Evolutionary conservation across 768 basidiomycete species (phyloP), one percentile per base, ranked within the genome.

Genomic region (Serendipita indica): DNA sequence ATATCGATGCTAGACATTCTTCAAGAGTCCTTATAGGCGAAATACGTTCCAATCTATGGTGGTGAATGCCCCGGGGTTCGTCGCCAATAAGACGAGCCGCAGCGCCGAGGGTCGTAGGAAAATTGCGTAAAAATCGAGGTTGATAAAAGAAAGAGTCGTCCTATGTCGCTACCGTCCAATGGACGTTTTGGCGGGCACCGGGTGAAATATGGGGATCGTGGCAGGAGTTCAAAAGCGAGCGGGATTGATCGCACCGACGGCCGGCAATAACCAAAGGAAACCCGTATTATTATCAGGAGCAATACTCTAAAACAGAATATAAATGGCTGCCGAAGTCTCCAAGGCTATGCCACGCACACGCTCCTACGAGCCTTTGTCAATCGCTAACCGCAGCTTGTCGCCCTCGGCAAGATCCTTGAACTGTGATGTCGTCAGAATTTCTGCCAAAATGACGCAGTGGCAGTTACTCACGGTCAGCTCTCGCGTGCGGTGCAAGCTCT

Each of bases 401-500:
- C 70, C 70, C 39, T 65, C 64, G 33, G 67, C 65, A 33, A 75
- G 60, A 60, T 76, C 73, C 63, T 75, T 75, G 65, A 76, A 73
- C 73, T 74, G 64, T 18, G n/a, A 57, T 30, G 5, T 35, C 25
- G 49, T 7, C 54, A 59, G 41, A 33, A 37, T 41, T 45, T 25
- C 54, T 28, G 25, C 16, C 35, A 54, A 57, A 49, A 45, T 2
- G 20, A 27, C 13, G 25, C 16, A 12, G 22, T 56, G 16, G n/a
- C 5, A 25, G 27, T 25, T 27, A 72, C 78, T 33, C 64, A 86
- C 85, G 39, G 83, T 86, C 61, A 88, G 69, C 69, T 89, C 86
- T 59, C 84, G 72, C 22, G 86, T 89, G 39, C 86, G 76, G 62
- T 86, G 86, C 60, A 90, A 66, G 68, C 83, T 84, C 71, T 93